These are phyloP conservation scores for Moelleriella libera DNA, from an alignment of 2,329 filamentous ascomycete species.

Conservation along the genomic window DNA sequence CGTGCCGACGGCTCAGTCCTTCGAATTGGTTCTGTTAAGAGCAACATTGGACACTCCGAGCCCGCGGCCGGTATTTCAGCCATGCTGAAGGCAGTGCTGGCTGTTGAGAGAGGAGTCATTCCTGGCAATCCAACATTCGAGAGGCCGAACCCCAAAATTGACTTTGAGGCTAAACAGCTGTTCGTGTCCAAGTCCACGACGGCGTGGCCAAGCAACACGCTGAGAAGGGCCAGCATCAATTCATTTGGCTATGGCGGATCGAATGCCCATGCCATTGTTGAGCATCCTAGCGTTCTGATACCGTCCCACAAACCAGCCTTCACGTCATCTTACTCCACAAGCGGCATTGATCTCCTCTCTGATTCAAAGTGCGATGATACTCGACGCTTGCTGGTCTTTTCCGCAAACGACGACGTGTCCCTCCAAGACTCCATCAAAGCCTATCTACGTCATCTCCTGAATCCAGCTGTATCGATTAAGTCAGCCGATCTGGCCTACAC, in stretches of 20 bases:
- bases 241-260: slow-evolving; percentile 5
- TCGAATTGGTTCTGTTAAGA: slow-evolving; percentile 4
- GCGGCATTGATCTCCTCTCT: too few relatives aligned
- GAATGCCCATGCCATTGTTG: slow-evolving; percentile 5
- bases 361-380: too few relatives aligned
- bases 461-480: too few relatives aligned
- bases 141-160: neutral
- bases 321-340: too few relatives aligned
- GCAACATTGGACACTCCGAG: slow-evolving; percentile 12
- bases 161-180: slow-evolving; percentile 1
- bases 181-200: slow-evolving; percentile 3
- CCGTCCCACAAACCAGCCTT: neutral
- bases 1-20: neutral
- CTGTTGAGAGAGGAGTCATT: slow-evolving; percentile 11
- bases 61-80: slow-evolving; percentile 10
- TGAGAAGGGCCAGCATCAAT: neutral
- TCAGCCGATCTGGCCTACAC: too few relatives aligned
- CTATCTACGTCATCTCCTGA: too few relatives aligned
- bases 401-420: too few relatives aligned
- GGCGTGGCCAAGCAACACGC: slow-evolving; percentile 8
- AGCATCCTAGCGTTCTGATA: slow-evolving; percentile 1
- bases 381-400: too few relatives aligned
- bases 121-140: slow-evolving; percentile 4
- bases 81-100: slow-evolving; percentile 12
- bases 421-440: too few relatives aligned